Evolutionary conservation across 768 basidiomycete species (phyloP).

Genomic region (Agrocybe pediades): DNA sequence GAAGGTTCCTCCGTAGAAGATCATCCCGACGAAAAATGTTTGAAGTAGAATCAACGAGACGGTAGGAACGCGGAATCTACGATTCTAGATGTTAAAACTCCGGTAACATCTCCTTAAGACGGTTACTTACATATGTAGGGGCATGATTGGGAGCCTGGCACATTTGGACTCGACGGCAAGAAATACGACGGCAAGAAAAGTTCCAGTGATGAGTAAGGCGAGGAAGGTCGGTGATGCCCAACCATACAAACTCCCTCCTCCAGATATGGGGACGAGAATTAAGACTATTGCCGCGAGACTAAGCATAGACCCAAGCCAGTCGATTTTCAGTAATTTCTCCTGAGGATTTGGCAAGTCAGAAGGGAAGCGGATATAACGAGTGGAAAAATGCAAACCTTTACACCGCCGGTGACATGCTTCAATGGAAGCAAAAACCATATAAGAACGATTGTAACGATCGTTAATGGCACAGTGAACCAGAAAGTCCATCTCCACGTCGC

Average conservation of each 20-base stretch:
- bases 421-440: slow-evolving; percentile 7
- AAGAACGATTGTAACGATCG: slow-evolving; percentile 2
- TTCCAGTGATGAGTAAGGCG: background rate
- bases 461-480: slow-evolving; percentile 9
- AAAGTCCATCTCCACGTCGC: slow-evolving; percentile 11
- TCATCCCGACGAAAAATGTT: slow-evolving; percentile 11
- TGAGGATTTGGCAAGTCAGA: background rate
- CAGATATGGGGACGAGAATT: slow-evolving; percentile 4
- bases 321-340: slow-evolving; percentile 7
- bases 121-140: slow-evolving; percentile 7
- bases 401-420: slow-evolving; percentile 6
- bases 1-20: slow-evolving; percentile 10
- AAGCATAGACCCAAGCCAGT: slow-evolving; percentile 6
- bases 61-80: slow-evolving; percentile 6
- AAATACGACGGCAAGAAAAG: background rate
- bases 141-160: slow-evolving; percentile 7
- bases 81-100: background rate
- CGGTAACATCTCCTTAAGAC: too few species aligned
- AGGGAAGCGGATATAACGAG: background rate
- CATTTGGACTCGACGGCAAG: slow-evolving; percentile 4
- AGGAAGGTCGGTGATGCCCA: slow-evolving; percentile 8
- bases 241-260: slow-evolving; percentile 6
- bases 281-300: slow-evolving; percentile 7
- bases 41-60: slow-evolving; percentile 8
- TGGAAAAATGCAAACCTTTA: background rate